A percentile compares a stretch with the other conserved stretches of the same genome.
phyloP scores from a whole-genome alignment of 2,329 filamentous ascomycete species.

The Paramyrothecium roridum region DNA sequence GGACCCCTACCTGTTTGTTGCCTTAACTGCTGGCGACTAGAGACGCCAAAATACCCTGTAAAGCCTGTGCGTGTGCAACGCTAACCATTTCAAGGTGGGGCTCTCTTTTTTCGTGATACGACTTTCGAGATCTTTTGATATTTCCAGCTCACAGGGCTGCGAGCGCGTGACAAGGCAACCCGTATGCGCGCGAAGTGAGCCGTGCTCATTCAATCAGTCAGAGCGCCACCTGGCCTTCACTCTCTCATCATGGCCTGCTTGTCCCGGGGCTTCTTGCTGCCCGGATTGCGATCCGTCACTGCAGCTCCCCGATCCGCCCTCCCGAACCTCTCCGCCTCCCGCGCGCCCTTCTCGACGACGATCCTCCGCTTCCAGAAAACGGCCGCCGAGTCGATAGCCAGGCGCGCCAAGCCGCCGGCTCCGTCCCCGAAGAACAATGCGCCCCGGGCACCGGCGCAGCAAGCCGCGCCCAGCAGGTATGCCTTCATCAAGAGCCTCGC shows the following conservation, averaged over 20 bases:
- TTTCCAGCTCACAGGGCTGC: too few relatives aligned
- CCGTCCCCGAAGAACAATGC: constrained; percentile 6
- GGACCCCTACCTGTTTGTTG: too few relatives aligned
- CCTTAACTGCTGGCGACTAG: too few relatives aligned
- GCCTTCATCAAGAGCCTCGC: constrained; percentile 55
- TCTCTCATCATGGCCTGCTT: constrained; percentile 25
- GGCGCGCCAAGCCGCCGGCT: constrained; percentile 9
- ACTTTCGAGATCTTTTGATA: not conserved
- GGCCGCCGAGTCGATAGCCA: constrained; percentile 12
- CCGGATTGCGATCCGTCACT: constrained; percentile 19
- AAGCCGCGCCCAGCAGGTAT: constrained; percentile 25
- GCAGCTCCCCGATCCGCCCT: constrained; percentile 12
- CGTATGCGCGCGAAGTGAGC: too few relatives aligned
- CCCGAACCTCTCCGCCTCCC: constrained; percentile 14
- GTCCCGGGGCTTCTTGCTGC: constrained; percentile 23
- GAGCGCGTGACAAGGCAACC: too few relatives aligned
- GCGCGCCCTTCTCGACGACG: constrained; percentile 25
- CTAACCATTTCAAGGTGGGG: not conserved
- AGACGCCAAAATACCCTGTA: not conserved
- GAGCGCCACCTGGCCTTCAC: too few relatives aligned
- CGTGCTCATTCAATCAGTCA: too few relatives aligned
- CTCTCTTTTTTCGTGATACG: not conserved
- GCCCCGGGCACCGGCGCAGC: constrained; percentile 4
- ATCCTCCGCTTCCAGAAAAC: constrained; percentile 16
- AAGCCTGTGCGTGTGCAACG: not conserved